Evolutionary conservation across 805 yeast species (phyloP).

Genomic region (Hanseniaspora meyeri): DNA sequence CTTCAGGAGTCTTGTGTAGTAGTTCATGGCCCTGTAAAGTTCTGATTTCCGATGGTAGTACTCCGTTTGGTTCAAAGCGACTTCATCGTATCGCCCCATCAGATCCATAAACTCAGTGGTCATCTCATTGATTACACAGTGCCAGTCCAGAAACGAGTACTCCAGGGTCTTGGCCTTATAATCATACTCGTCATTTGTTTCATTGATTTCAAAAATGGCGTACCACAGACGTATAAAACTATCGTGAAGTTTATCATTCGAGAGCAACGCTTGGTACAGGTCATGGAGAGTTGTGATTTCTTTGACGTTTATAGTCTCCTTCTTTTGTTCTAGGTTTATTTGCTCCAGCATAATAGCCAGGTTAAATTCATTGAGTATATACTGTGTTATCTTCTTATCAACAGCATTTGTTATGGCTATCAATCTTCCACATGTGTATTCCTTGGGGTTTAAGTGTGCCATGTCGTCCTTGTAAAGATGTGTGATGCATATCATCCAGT

Average conservation of each 20-base stretch:
- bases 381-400: background rate
- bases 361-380: background rate
- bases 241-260: background rate
- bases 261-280: background rate
- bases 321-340: background rate
- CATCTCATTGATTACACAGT: slow-evolving; percentile 1
- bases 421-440: background rate
- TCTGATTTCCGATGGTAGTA: background rate
- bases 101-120: slow-evolving; percentile 1
- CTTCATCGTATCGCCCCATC: background rate
- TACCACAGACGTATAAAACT: slow-evolving; percentile 1
- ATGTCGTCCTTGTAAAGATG: background rate
- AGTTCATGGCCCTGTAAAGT: background rate
- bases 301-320: background rate
- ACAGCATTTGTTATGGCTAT: background rate
- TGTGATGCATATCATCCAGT: background rate
- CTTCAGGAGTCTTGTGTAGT: background rate
- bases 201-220: background rate
- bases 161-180: background rate
- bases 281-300: background rate
- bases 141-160: slow-evolving; percentile 1
- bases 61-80: background rate
- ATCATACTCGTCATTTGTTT: background rate
- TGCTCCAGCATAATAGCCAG: background rate
- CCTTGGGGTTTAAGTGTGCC: background rate